Base-by-base conservation (phyloP, 768 basidiomycete species). In the Lactarius deliciosus region DNA sequence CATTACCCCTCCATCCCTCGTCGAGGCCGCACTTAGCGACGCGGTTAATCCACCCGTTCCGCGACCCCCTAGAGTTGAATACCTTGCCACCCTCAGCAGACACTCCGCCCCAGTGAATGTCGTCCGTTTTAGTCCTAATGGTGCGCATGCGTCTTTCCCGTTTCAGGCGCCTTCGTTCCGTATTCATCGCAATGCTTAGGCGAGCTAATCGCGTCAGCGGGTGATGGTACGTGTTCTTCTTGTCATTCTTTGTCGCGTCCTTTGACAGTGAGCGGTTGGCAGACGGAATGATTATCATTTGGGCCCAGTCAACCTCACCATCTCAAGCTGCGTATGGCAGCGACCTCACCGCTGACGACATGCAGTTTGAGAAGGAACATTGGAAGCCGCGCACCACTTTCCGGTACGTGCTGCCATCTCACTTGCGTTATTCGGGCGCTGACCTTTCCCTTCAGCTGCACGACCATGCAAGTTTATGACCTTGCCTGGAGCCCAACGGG, bases 281-380 rank as follows among this genome's bases (percentile, higher is more conserved):
- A 97, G 96, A 99, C 79, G 97, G 97, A 15, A 95, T 96, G 89
- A 88, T 99, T 67, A 92, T 98, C 58, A 86, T 99, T 18, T 99
- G 97, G 97, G 88, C 91, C 0, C 92, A 87, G 10, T 89, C 91
- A 4, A 84, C 87, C 28, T 86, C 83, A 38, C 89, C 93, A 0
- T 87, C 88, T 61, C 77, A 85, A 2, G 82, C 79, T 53, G 84
- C 86, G 16, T 96, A 93, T 75, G 94, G 94, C n/a, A 91, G 88
- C 71, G 93, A 94, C 74, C 79, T 89, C 56, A 84, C 79, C 60
- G 77, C 85, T 0, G 94, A 94, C 65, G 95, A 97, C 69, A 69
- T 90, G 34, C 89, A 90, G 73, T 86, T 89, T 69, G 96, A 97
- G 77, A 96, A 94, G 77, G 97, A 99, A 74, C 90, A 88, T 72